Evolutionary conservation across 805 yeast species (phyloP).

Genomic region (Cyberlindnera japonica): DNA sequence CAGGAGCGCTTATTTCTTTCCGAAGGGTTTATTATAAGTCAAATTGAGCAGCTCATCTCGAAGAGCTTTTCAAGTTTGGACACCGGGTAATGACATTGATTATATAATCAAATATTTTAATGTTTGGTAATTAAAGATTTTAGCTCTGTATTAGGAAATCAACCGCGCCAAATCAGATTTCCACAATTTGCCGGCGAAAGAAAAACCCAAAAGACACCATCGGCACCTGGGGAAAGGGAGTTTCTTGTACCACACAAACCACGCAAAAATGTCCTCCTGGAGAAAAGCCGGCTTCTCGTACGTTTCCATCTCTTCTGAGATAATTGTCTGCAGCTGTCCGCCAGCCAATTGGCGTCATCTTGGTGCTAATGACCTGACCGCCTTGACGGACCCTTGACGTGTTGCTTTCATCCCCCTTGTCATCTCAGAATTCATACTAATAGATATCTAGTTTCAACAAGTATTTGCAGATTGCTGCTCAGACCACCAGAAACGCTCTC

Average conservation of each 20-base stretch:
- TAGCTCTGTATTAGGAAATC: constrained; percentile 20
- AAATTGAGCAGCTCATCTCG: too few relatives aligned
- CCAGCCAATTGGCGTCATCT: not conserved
- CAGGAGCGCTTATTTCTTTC: too few relatives aligned
- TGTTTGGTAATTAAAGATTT: not conserved
- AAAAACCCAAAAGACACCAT: constrained; percentile 2
- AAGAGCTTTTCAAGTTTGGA: too few relatives aligned
- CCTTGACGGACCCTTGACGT: not conserved
- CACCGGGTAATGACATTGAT: not conserved
- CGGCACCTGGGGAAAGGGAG: too few relatives aligned
- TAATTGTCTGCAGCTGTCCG: not conserved
- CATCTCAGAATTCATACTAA: not conserved
- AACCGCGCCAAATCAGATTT: constrained; percentile 12
- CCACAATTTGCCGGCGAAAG: constrained; percentile 4
- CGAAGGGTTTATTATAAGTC: too few relatives aligned
- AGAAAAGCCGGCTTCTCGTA: constrained; percentile 66
- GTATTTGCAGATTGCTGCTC: constrained; percentile 87
- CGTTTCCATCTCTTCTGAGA: constrained; percentile 21
- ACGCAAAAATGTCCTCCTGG: constrained; percentile 49
- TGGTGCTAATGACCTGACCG: not conserved
- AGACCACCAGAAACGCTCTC: constrained; percentile 80
- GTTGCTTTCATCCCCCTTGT: not conserved
- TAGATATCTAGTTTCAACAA: constrained; percentile 58
- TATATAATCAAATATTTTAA: not conserved
- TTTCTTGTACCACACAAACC: constrained; percentile 2